phyloP scores from a whole-genome alignment of 2,329 filamentous ascomycete genomes.

The Aspergillus chevalieri region DNA sequence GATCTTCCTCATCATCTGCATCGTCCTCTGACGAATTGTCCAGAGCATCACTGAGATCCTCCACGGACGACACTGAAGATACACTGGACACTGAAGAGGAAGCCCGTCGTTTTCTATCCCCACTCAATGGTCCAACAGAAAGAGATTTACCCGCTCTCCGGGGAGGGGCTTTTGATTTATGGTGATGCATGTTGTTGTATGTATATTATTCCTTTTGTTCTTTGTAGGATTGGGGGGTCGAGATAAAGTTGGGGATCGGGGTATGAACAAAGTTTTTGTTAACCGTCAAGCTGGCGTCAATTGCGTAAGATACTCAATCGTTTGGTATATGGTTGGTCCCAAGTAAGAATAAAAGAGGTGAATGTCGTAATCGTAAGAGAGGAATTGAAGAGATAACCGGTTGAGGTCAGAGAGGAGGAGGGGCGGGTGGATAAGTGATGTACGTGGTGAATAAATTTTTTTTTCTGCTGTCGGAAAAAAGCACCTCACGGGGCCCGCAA shows the following conservation, averaged over 20 bases:
- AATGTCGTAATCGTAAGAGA: slow-evolving; percentile 1
- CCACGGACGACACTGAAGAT: slow-evolving; percentile 31
- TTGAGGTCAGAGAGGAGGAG: slow-evolving; percentile 1
- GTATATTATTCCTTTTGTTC: slow-evolving; percentile 1
- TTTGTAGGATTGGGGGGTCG: not conserved
- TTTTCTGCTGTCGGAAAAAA: slow-evolving; percentile 16
- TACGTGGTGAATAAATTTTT: slow-evolving; percentile 7
- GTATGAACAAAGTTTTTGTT: slow-evolving; percentile 15
- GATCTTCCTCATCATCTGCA: slow-evolving; percentile 40
- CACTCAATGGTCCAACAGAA: slow-evolving; percentile 13
- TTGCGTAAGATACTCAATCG: slow-evolving; percentile 16
- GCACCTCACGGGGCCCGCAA: slow-evolving; percentile 29
- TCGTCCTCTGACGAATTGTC: slow-evolving; percentile 35
- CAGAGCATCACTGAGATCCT: slow-evolving; percentile 30
- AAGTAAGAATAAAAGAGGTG: not conserved
- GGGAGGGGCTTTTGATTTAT: slow-evolving; percentile 15
- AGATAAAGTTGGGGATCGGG: slow-evolving; percentile 1
- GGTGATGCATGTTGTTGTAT: slow-evolving; percentile 13
- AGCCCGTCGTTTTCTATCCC: slow-evolving; percentile 29
- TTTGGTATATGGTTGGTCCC: not conserved
- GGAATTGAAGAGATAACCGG: slow-evolving; percentile 7
- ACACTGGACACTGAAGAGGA: slow-evolving; percentile 33
- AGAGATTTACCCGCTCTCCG: slow-evolving; percentile 22
- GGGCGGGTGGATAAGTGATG: slow-evolving; percentile 8
- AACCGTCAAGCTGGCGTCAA: slow-evolving; percentile 10